phyloP scores from a whole-genome alignment of 2,329 filamentous ascomycete genomes.

The Ophidiomyces ophidiicola region DNA sequence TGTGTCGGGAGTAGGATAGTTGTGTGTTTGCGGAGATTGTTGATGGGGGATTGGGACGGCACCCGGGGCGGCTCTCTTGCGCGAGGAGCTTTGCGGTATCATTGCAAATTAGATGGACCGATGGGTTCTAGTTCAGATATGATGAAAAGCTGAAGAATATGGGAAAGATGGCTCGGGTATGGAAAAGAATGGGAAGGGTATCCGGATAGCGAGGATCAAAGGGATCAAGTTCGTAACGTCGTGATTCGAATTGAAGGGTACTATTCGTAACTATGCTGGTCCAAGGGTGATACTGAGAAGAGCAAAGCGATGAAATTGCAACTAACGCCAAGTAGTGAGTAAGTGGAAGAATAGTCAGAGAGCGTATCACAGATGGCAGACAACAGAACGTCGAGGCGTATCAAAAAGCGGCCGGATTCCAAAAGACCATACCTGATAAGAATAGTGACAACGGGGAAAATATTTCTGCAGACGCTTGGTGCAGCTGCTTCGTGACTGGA shows the following conservation, averaged over 20 bases:
- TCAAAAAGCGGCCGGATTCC: too few species aligned
- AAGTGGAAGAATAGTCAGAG: too few species aligned
- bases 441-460: too few species aligned
- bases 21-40: slow-evolving; percentile 41
- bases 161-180: neutral
- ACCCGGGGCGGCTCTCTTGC: slow-evolving; percentile 66
- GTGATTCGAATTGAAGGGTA: neutral
- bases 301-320: neutral
- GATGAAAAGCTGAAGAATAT: neutral
- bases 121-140: neutral
- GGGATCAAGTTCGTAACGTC: slow-evolving; percentile 5
- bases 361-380: too few species aligned
- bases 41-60: slow-evolving; percentile 51
- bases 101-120: slow-evolving; percentile 17
- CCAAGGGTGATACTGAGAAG: slow-evolving; percentile 1
- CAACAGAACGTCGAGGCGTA: too few species aligned
- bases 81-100: slow-evolving; percentile 34
- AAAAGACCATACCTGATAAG: too few species aligned
- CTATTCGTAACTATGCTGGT: neutral
- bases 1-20: slow-evolving; percentile 30
- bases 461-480: too few species aligned
- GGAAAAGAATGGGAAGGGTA: neutral
- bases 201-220: slow-evolving; percentile 3
- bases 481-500: too few species aligned
- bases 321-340: too few species aligned